These are phyloP conservation scores for Pilobolus umbonatus DNA, from an alignment of 192 early-diverging fungal genomes.

Conservation along the genomic window DNA sequence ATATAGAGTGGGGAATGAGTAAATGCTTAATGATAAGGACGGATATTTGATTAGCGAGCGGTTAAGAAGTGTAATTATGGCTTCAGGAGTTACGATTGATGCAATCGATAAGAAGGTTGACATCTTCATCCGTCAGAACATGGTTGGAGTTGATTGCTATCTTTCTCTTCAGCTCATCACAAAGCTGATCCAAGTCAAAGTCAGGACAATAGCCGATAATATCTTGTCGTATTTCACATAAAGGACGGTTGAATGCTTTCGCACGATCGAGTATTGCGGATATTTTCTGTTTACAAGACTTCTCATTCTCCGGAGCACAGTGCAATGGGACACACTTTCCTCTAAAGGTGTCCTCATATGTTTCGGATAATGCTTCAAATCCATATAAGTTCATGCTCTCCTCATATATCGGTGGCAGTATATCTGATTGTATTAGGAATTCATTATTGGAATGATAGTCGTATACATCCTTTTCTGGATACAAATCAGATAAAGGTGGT, in stretches of 20 bases:
- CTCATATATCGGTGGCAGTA: slow-evolving; percentile 1
- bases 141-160: slow-evolving; percentile 1
- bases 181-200: neutral
- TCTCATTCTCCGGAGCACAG: slow-evolving; percentile 3
- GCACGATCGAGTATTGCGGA: neutral
- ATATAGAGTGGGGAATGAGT: no score
- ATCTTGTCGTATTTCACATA: slow-evolving; percentile 6
- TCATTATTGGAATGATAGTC: slow-evolving; percentile 7
- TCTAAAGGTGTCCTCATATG: slow-evolving; percentile 2
- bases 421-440: slow-evolving; percentile 4
- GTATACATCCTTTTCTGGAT: neutral
- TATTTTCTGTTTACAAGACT: neutral
- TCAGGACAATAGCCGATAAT: slow-evolving; percentile 1
- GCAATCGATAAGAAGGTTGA: slow-evolving; percentile 7
- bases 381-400: slow-evolving; percentile 6
- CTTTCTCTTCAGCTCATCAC: slow-evolving; percentile 3
- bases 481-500: no score
- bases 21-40: no score
- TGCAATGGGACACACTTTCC: neutral
- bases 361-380: slow-evolving; percentile 2
- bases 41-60: no score
- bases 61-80: neutral
- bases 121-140: slow-evolving; percentile 6
- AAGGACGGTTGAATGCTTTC: neutral
- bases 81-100: slow-evolving; percentile 1